Evolutionary conservation across 805 yeast genomes (phyloP).

Genomic region (Kockiozyma suomiensis): DNA sequence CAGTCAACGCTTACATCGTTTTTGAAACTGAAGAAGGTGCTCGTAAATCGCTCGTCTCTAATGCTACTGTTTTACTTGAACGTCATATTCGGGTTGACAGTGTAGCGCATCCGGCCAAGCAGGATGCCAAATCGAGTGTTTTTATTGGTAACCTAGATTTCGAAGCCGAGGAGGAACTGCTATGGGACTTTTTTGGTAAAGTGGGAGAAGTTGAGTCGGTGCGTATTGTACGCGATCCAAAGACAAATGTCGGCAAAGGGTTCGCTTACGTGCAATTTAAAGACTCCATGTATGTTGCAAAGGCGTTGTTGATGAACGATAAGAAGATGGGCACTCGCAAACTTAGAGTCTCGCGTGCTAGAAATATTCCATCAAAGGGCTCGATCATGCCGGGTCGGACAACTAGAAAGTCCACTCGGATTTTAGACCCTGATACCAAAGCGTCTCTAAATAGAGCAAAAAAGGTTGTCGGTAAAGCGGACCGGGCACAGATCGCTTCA

Average conservation of each 20-base stretch:
- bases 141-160: constrained; percentile 94
- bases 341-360: constrained; percentile 76
- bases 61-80: constrained; percentile 67
- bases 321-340: constrained; percentile 61
- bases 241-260: constrained; percentile 95
- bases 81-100: constrained; percentile 90
- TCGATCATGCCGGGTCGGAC: constrained; percentile 2
- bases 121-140: constrained; percentile 78
- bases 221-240: constrained; percentile 85
- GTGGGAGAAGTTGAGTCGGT: constrained; percentile 83
- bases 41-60: constrained; percentile 51
- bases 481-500: constrained; percentile 59
- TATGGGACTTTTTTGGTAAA: constrained; percentile 75
- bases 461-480: constrained; percentile 75
- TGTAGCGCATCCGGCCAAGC: constrained; percentile 85
- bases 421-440: constrained; percentile 65
- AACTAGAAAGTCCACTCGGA: constrained; percentile 23
- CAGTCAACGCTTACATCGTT: constrained; percentile 87
- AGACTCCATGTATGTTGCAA: constrained; percentile 65
- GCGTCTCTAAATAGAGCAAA: constrained; percentile 81
- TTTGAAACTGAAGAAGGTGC: constrained; percentile 56
- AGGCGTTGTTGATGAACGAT: constrained; percentile 77
- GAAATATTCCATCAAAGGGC: constrained; percentile 39
- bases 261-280: constrained; percentile 93
- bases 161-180: constrained; percentile 84